Conservation (phyloP, 2,329 filamentous ascomycete species). For the Hymenoscyphus infarciens region DNA sequence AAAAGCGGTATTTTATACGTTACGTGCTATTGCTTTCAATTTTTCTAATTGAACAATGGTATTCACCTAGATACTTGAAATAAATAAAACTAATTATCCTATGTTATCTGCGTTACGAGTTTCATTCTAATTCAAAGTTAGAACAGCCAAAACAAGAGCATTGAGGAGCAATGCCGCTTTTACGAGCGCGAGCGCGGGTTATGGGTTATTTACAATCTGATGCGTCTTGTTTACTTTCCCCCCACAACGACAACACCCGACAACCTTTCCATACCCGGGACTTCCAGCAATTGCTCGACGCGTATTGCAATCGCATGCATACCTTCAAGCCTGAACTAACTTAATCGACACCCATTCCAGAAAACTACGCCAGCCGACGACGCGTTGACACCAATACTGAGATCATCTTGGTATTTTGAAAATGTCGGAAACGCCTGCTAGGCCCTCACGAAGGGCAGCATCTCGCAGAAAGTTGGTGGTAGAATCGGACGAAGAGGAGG, state of each 20-base stretch:
- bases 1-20: too few species aligned
- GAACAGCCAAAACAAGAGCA: too few species aligned
- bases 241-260: conserved; percentile 1
- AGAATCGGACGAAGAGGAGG: conserved; percentile 74
- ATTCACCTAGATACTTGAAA: too few species aligned
- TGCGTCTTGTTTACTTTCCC: too few species aligned
- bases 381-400: conserved; percentile 8
- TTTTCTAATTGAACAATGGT: too few species aligned
- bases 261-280: conserved; percentile 14
- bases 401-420: neutral
- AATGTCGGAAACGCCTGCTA: conserved; percentile 40
- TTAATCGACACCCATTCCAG: neutral
- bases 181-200: too few species aligned
- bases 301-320: conserved; percentile 8
- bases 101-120: neutral
- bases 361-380: conserved; percentile 6
- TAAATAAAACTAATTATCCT: too few species aligned
- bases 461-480: conserved; percentile 69
- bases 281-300: conserved; percentile 15
- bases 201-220: too few species aligned
- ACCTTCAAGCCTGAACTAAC: neutral
- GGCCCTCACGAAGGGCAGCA: conserved; percentile 57
- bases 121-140: conserved; percentile 9
- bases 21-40: too few species aligned
- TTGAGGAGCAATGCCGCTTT: too few species aligned